These are phyloP conservation scores for Dioscorea dumetorum DNA, from an alignment of 106 monocot genomes.

Conservation along the genomic window DNA sequence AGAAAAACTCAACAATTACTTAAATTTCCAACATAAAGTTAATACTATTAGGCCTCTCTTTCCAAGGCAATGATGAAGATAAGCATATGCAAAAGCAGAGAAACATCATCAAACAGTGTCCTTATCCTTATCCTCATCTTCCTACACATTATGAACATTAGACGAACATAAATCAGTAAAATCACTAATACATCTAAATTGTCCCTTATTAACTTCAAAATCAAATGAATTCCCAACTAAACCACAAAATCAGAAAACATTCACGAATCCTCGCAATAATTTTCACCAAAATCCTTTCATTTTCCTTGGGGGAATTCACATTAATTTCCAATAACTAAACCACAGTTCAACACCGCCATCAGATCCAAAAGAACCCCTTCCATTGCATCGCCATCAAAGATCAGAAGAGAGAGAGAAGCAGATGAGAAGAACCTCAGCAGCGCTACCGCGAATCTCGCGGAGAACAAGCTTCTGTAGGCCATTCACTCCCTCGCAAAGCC, in stretches of 20 bases:
- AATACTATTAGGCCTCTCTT: too few species aligned
- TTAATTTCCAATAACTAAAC: not conserved
- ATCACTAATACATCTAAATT: too few species aligned
- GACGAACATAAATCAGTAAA: too few species aligned
- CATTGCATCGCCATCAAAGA: not conserved
- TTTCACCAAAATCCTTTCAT: not conserved
- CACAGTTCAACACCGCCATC: not conserved
- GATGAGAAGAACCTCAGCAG: slow-evolving; percentile 35
- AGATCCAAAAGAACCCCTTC: not conserved
- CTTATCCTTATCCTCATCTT: too few species aligned
- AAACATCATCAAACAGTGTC: not conserved
- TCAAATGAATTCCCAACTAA: not conserved
- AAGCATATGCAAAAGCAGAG: not conserved
- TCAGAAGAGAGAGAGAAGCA: not conserved
- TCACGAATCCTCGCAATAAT: too few species aligned
- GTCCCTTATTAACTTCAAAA: too few species aligned
- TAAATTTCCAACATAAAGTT: too few species aligned
- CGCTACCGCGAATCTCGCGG: slow-evolving; percentile 30
- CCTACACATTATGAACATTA: too few species aligned
- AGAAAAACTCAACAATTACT: too few species aligned
- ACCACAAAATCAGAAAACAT: not conserved
- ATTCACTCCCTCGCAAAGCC: slow-evolving; percentile 39
- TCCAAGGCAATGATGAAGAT: too few species aligned
- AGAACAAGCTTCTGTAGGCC: slow-evolving; percentile 52
- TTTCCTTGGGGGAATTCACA: not conserved